Base-by-base conservation (phyloP, 1,139 yeast genomes). In the Hemisphaericaspora subhashii region DNA sequence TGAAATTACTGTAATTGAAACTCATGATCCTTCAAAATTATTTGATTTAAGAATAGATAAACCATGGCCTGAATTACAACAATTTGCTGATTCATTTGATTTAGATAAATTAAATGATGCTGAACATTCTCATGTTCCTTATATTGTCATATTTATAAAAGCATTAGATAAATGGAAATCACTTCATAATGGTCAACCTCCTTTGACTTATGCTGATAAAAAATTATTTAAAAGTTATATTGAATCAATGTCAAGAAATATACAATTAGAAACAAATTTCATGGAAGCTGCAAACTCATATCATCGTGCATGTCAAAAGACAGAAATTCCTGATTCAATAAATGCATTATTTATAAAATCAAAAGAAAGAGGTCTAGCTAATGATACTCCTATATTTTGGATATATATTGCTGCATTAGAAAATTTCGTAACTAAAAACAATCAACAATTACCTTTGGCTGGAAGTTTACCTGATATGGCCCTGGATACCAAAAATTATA, bases 391-490 rank as follows among this genome's bases (percentile, higher is more conserved):
- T 33, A 58, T 69, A 7, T 83, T 88, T 50, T 85, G 95, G 94
- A 57, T 76, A 2, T 68, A 82, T 15, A 69, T 79, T 0, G 64
- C 62, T 24, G 84, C 90, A 0, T 62, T 90, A 36, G 63, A 72
- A 25, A 47, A 50, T 4, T 90, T 80, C 55, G 68, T 81, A 5
- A 44, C 39, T 0, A 45, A 51, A 4, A 61, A 68, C 42, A 60
- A 66, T n/a, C 61, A 66, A 3, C 54, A 59, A 15, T 61, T 86
- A 17, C 97, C 97, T 0, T 64, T 88, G 3, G 72, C 84, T 3
- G 96, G 96, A 0, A 74, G 68, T 1, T 56, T 90, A 10, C 96
- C 96, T 0, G 98, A 90, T 58, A 90, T 92, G 97, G 85, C 86
- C 24, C 78, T 96, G 0, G 81, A 82, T 47, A 83, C 96, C 0